phyloP scores from a whole-genome alignment of 345 rosid species.

The Rhodomyrtus tomentosa region DNA sequence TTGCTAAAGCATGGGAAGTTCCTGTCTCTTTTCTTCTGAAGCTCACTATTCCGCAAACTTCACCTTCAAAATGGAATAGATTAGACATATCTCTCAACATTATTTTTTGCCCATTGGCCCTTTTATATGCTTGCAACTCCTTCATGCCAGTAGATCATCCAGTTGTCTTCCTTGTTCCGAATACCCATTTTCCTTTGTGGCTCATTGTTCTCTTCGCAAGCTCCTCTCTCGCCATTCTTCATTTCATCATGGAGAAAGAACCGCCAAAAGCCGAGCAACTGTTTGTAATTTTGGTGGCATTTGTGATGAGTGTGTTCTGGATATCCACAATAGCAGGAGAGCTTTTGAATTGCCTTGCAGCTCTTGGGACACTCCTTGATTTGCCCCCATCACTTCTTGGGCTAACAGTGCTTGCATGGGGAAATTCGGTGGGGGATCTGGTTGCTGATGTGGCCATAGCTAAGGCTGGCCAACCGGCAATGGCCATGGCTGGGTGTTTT shows the following conservation, averaged over 20 bases:
- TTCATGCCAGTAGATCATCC: slow-evolving; percentile 76
- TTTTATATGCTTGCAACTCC: slow-evolving; percentile 69
- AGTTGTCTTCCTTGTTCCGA: slow-evolving; percentile 62
- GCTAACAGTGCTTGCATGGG: slow-evolving; percentile 95
- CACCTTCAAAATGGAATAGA: slow-evolving; percentile 77
- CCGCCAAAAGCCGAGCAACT: slow-evolving; percentile 83
- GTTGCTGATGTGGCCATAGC: slow-evolving; percentile 97
- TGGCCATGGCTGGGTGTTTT: slow-evolving; percentile 99
- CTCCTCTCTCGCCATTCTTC: slow-evolving; percentile 61
- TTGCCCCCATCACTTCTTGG: slow-evolving; percentile 82
- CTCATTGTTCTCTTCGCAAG: slow-evolving; percentile 51
- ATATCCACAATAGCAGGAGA: slow-evolving; percentile 94
- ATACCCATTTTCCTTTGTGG: slow-evolving; percentile 76
- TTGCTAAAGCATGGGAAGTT: slow-evolving; percentile 61
- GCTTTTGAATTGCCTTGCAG: slow-evolving; percentile 75
- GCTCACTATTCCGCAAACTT: slow-evolving; percentile 74
- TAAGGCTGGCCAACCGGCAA: slow-evolving; percentile 92
- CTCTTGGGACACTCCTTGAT: slow-evolving; percentile 65
- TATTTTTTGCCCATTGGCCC: slow-evolving; percentile 70
- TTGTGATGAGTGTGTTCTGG: slow-evolving; percentile 94
- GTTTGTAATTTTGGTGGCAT: slow-evolving; percentile 50
- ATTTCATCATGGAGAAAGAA: slow-evolving; percentile 65
- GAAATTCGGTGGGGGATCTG: slow-evolving; percentile 95
- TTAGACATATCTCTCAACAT: slow-evolving; percentile 68
- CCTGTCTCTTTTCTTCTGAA: slow-evolving; percentile 56